Evolutionary conservation across 441 rosid genomes (phyloP), one percentile per base, ranked within the genome.

Genomic region (Euphorbia celastroides): DNA sequence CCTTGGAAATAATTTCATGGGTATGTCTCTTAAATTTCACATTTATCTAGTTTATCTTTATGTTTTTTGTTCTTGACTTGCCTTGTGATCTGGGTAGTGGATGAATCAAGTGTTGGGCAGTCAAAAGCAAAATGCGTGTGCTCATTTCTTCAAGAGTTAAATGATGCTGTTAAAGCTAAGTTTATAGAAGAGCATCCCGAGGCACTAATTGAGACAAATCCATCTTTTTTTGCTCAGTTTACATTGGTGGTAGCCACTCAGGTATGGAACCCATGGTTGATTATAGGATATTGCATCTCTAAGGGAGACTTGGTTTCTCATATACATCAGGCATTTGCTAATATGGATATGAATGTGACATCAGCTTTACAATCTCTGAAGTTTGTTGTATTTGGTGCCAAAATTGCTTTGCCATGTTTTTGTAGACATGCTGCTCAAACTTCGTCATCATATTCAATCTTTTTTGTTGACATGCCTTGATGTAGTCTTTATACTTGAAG

Each of bases 1-100:
- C 81, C 96, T 89, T 70, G 99, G 97, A 62, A 93, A 93, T 80
- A 93, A 91, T 79, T 93, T 89, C 76, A 88, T 93, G 97, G 85
- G 99, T 91, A 77, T 66, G 69, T 50, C 46, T 62, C 58, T 57
- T 51, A 30, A 9, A 4, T 22, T n/a, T 36, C n/a, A 16, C 16
- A 27, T 20, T n/a, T 26, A 14, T 55, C 17, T 52, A 5, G 27
- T 20, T 51, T 5, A 30, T 32, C 14, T 34, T 52, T 57, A 17
- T 51, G 19, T 5, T 25, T 58, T n/a, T 17, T 50, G 20, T 73
- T 0, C 76, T 75, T 69, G 69, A 19, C 56, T 59, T 65, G 28
- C 61, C 30, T 54, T 66, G 46, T 70, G 34, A 20, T 81, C 71
- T 66, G 73, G 71, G 72, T 70, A 93, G 97, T 91, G 77, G 96